phyloP scores from a whole-genome alignment of 371 early-diverging fungal genomes.

The Mortierella sp. region DNA sequence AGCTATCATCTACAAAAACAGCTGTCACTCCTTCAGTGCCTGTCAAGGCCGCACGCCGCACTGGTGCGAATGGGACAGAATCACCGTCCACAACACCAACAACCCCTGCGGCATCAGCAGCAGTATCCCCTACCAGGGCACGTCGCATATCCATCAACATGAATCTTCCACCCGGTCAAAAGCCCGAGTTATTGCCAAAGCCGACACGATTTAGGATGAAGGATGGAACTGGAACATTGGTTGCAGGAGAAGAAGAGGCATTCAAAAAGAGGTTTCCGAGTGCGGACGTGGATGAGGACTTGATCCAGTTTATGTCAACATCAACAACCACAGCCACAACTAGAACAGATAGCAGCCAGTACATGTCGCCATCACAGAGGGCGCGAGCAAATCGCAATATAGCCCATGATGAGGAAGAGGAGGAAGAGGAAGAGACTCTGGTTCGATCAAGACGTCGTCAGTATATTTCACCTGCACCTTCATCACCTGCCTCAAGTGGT shows the following conservation, averaged over 20 bases:
- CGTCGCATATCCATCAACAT: conserved; percentile 27
- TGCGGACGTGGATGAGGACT: conserved; percentile 34
- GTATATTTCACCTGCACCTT: background rate
- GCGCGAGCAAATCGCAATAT: conserved; percentile 1
- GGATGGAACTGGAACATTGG: conserved; percentile 39
- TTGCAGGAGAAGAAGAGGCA: conserved; percentile 46
- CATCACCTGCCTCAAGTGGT: background rate
- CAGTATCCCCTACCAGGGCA: conserved; percentile 5
- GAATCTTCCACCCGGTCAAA: conserved; percentile 33
- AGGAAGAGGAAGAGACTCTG: conserved; percentile 48
- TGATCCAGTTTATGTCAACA: conserved; percentile 7
- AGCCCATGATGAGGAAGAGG: conserved; percentile 11
- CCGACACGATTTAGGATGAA: conserved; percentile 56
- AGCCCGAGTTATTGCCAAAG: conserved; percentile 48
- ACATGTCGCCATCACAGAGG: conserved; percentile 43
- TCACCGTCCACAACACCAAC: conserved; percentile 4
- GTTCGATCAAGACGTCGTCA: conserved; percentile 28
- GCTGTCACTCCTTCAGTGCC: conserved; percentile 14
- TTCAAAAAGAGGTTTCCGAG: conserved; percentile 45
- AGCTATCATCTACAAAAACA: background rate
- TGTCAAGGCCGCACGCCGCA: conserved; percentile 36
- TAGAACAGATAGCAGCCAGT: background rate
- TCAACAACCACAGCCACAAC: background rate
- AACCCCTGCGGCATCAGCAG: background rate
- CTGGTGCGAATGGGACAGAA: conserved; percentile 5